A percentile compares a stretch with the other conserved stretches of the same genome.
Conservation (phyloP, 2,329 filamentous ascomycete species). For the Pseudocercospora fuligena region DNA sequence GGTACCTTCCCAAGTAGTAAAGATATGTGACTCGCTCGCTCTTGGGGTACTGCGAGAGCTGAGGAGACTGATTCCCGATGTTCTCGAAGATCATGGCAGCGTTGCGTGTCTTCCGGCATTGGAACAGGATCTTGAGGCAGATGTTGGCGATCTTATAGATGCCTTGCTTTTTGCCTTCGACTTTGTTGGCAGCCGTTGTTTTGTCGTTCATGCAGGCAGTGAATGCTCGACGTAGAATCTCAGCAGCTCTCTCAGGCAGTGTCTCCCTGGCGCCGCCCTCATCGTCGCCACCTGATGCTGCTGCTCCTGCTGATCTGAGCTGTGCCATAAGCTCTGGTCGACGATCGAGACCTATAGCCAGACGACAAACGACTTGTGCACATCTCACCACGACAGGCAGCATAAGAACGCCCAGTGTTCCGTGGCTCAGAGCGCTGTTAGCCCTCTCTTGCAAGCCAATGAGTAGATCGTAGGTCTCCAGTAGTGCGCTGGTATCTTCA, state of each 20-base stretch:
- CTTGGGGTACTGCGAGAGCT: slow-evolving; percentile 79
- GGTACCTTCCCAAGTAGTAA: slow-evolving; percentile 90
- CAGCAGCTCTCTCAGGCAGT: slow-evolving; percentile 83
- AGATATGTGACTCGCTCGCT: slow-evolving; percentile 89
- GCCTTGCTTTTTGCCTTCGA: slow-evolving; percentile 82
- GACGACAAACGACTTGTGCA: slow-evolving; percentile 76
- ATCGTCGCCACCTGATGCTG: slow-evolving; percentile 50
- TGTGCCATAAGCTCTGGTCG: slow-evolving; percentile 76
- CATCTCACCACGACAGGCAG: slow-evolving; percentile 83
- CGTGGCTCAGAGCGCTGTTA: slow-evolving; percentile 79
- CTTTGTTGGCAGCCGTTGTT: slow-evolving; percentile 63
- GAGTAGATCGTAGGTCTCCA: slow-evolving; percentile 75
- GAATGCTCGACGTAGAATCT: slow-evolving; percentile 88
- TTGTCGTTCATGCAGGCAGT: slow-evolving; percentile 87
- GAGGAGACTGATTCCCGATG: slow-evolving; percentile 81
- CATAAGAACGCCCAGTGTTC: slow-evolving; percentile 78
- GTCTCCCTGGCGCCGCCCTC: slow-evolving; percentile 73
- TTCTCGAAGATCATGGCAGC: slow-evolving; percentile 89
- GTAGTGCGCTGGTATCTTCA: slow-evolving; percentile 73
- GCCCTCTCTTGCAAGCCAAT: slow-evolving; percentile 75
- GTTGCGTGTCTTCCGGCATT: slow-evolving; percentile 81
- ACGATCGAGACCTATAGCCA: slow-evolving; percentile 83
- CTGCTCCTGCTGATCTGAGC: slow-evolving; percentile 44
- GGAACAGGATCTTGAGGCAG: slow-evolving; percentile 84
- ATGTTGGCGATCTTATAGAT: slow-evolving; percentile 94